Evolutionary conservation across 495 filamentous ascomycete genomes (phyloP), one percentile per base, ranked within the genome.

Genomic region (Penicillium chermesinum): DNA sequence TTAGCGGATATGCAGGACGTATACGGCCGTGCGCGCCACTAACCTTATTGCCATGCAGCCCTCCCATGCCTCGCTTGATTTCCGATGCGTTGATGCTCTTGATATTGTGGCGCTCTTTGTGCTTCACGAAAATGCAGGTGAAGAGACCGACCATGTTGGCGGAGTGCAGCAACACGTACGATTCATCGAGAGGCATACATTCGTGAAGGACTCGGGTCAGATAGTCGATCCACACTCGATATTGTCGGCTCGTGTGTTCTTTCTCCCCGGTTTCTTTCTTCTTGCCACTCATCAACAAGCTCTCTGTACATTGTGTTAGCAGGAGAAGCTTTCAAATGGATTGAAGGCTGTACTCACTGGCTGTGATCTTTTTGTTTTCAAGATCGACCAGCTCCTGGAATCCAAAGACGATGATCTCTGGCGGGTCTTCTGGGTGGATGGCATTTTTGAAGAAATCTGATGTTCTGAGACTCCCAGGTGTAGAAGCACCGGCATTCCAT

Each of bases 301-400:
- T 83, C 68, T 88, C 77, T 81, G 64, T 7, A 38, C 19, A 17
- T 8, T 5, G 14, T n/a, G 39, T 68, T 53, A 64, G 68, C 59
- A 52, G 33, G 25, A 20, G 13, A n/a, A 32, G 5, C 30, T 12
- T 0, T 38, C 14, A 21, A 1, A 17, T 2, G 0, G 18, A 34
- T 27, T 39, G 0, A 15, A 20, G 7, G 4, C 14, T 10, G 13
- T 37, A 80, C 83, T 55, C 65, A 87, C 84, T 96, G n/a, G 93
- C 93, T 45, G 91, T 96, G 50, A 93, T 84, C 53, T 87, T 94
- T 72, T 96, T 98, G 63, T 97, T 89, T 59, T 98, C 93, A 12
- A 98, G 71, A 58, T 98, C 94, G 10, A 98, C 91, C 7, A 98
- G 75, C 64, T 98, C 93, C 62, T 98, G 93, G 63, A 98, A 98